Evolutionary conservation across 352 stramenopile genomes (phyloP), one percentile per base, ranked within the genome.

Genomic region (Phytophthora capsici): DNA sequence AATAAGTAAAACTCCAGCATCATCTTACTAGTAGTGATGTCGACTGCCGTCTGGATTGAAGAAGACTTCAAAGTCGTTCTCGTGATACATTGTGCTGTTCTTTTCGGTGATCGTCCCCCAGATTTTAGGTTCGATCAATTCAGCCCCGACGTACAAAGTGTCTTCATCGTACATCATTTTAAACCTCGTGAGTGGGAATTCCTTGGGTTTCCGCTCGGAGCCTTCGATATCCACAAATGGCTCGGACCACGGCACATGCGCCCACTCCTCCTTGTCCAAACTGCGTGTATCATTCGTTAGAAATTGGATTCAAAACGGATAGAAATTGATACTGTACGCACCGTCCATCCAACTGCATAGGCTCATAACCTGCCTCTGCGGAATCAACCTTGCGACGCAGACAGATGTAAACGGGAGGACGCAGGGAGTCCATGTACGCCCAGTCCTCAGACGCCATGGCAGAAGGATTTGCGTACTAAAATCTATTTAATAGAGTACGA

Each of bases 61-160:
- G 57, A 98, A 98, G 8, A 98, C 84, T 63, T 98, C 91, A 79
- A 97, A 97, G 77, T 98, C 90, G 58, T 96, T 97, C 64, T 98
- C 90, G 44, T 95, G 84, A 71, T 93, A 96, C 76, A 94, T 80
- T 16, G 84, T 86, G 12, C 73, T 78, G 71, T 96, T 92, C 65
- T 88, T 81, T 6, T 77, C 49, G 30, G 57, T 80, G 49, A 92
- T 68, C 1, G 82, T 94, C 20, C 85, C 88, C 86, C 86, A 96
- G 53, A 96, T 87, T 56, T 86, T 76, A 23, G 69, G 52, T 48
- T 94, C 88, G 4, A 88, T 26, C 3, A 96, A 61, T 61, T 89
- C 82, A 0, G 82, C 82, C 19, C 57, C 81, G 13, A 94, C 75
- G 67, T 92, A 96, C 25, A 96, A 56, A 26, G 65, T 77, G 26